phyloP scores from a whole-genome alignment of 257 asterid species.

The Nicotiana attenuata region DNA sequence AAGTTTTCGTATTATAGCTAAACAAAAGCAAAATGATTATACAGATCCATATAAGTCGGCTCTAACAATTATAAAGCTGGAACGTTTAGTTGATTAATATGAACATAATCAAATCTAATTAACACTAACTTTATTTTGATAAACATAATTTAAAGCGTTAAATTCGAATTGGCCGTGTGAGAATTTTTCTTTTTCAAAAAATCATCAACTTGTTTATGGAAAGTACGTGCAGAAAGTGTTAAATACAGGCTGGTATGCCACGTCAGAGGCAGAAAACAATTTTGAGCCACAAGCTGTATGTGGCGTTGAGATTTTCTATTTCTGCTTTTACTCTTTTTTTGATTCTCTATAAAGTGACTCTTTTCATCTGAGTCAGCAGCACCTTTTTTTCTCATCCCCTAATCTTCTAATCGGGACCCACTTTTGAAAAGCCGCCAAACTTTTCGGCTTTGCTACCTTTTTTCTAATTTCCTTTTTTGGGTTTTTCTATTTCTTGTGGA shows the following conservation, averaged over 20 bases:
- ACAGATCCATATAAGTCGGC: too few relatives aligned
- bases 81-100: neutral
- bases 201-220: neutral
- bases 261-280: conserved; percentile 39
- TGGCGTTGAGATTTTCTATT: conserved; percentile 35
- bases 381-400: neutral
- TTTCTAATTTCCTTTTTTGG: neutral
- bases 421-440: conserved; percentile 37
- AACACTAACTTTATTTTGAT: neutral
- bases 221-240: neutral
- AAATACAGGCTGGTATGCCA: conserved; percentile 24
- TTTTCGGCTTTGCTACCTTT: conserved; percentile 17
- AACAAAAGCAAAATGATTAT: too few relatives aligned
- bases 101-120: neutral
- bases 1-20: too few relatives aligned
- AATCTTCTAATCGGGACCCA: neutral
- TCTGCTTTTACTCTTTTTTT: conserved; percentile 26
- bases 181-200: too few relatives aligned
- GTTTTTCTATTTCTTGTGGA: neutral
- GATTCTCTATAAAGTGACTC: conserved; percentile 39
- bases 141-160: too few relatives aligned
- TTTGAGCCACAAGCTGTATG: conserved; percentile 74
- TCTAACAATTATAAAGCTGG: too few relatives aligned
- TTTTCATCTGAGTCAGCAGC: conserved; percentile 48
- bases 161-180: too few relatives aligned